These are phyloP conservation scores for Sporothrix humicola DNA, from an alignment of 2,329 filamentous ascomycete genomes.

Conservation along the genomic window DNA sequence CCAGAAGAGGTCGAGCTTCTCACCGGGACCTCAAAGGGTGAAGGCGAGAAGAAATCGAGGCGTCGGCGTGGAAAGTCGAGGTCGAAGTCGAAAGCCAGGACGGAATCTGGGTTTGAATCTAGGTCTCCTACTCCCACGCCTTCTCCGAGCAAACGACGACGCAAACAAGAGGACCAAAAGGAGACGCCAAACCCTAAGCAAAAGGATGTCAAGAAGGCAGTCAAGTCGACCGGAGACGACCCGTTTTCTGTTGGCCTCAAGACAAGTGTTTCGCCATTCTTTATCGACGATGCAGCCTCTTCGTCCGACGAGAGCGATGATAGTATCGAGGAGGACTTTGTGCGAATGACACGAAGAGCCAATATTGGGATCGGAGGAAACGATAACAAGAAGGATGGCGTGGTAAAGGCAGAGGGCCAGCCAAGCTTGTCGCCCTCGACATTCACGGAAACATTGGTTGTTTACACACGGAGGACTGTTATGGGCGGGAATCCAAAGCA, in stretches of 20 bases:
- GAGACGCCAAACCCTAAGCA: no score
- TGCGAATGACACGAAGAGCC: no score
- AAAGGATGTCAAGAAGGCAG: neutral
- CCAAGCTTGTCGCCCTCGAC: neutral
- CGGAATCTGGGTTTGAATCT: neutral
- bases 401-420: neutral
- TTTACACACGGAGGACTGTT: slow-evolving; percentile 5
- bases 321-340: no score
- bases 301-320: slow-evolving; percentile 1
- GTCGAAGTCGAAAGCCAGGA: neutral
- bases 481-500: neutral
- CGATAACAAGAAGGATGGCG: no score
- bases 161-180: neutral
- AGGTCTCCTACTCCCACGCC: neutral
- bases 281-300: neutral
- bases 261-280: slow-evolving; percentile 29
- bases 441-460: neutral
- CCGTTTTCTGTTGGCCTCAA: neutral
- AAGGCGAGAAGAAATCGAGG: neutral
- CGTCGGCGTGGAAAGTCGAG: neutral
- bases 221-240: neutral
- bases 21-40: neutral
- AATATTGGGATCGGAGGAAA: no score
- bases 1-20: slow-evolving; percentile 32
- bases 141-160: slow-evolving; percentile 16